Base-by-base conservation (phyloP, 2,329 filamentous ascomycete genomes). In the Aspergillus jensenii region DNA sequence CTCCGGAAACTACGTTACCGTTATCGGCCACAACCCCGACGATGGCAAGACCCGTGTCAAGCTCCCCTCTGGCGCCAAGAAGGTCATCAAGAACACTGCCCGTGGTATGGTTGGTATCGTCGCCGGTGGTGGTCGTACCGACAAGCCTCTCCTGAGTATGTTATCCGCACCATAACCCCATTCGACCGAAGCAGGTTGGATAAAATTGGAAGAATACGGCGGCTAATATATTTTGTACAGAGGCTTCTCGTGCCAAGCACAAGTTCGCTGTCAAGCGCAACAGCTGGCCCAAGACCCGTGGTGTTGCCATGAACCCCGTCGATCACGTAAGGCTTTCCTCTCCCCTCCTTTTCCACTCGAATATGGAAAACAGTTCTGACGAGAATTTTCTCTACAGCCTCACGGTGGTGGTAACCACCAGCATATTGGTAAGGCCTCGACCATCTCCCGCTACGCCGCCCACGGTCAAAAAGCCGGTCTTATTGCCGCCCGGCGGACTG, bases 241-340 rank as follows among this genome's bases (percentile, higher is more conserved):
- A 99, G 93, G 95, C 95, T 76, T 98, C 93, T 77, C 91, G 95
- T 79, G 95, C 95, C 77, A 99, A 98, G 91, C 93, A 98, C 81
- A 99, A 99, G 90, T 99, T 96, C 85, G 92, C 93, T 73, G 96
- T 97, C 85, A 99, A 99, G 92, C 92, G 95, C 80, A 98, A 99
- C 91, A 93, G 88, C 79, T 99, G 95, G 95, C 95, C 95, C 84
- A 97, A 96, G 91, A 99, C 95, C 87, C 93, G 95, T 95, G 95
- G 95, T 97, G 95, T 99, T 89, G 95, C 95, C 83, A 99, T 99
- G 95, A 99, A 99, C 86, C 95, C 95, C 76, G 95, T 99, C 77
- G 95, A 99, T 84, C 95, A 99, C 88, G 81, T 84, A 83, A 78
- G 82, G 68, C 65, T 51, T 33, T 31, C 40, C 50, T 56, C 37